Evolutionary conservation across 192 early-diverging fungal species (phyloP), one percentile per base, ranked within the genome.

Genomic region (Jimgerdemannia flammicorona): DNA sequence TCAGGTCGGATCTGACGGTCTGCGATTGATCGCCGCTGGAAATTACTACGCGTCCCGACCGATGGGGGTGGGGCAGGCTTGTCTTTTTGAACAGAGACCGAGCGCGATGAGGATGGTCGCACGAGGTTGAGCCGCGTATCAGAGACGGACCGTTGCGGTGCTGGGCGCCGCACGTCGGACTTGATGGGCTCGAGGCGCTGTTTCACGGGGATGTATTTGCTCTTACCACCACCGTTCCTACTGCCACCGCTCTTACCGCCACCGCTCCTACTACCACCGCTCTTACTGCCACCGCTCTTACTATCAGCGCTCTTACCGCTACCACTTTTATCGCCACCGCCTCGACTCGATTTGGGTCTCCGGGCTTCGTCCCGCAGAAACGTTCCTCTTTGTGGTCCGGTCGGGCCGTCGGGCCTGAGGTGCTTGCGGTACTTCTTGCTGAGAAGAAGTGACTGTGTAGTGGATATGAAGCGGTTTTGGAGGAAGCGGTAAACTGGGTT

Each of bases 391-490:
- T 82, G 73, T 64, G 70, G 64, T 20, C 81, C 81, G n/a, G 75
- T 82, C 68, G 78, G 64, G 14, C 81, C 77, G 59, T 82, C 81
- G 3, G 76, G 80, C 63, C 70, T 73, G 29, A 82, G 70, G 66
- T 82, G 81, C 64, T 78, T 78, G 39, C 69, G 70, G 9, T 64
- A 44, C 20, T 66, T 66, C 72, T 73, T 73, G 64, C 67, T 73
- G 7, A 59, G 49, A 2, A 59, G 2, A 6, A 59, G 14, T 6
- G 49, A 59, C 49, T 59, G 49, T 59, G 49, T 59, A 14, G 49
- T 59, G 14, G 0, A 59, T 59, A 59, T 59, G 14, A 14, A 59
- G 49, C 49, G 49, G 49, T 10, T 59, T 59, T 59, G 49, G 14
- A 59, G 49, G 49, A 59, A 59, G 14, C 14, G 49, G 14, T 59